Base-by-base conservation (phyloP, 1,139 yeast genomes). In the Candida sanyaensis region DNA sequence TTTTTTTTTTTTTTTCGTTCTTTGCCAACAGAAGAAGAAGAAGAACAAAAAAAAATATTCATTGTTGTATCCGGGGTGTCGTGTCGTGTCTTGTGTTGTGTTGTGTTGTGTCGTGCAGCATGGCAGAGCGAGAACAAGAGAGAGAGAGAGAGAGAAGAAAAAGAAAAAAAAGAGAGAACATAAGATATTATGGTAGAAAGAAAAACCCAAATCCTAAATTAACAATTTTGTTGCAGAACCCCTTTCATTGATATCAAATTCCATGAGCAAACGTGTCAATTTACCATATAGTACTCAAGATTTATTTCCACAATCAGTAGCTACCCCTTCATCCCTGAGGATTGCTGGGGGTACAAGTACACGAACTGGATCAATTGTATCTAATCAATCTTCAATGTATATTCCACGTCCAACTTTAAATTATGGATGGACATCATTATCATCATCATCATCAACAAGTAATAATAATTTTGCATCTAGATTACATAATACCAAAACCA, bases 281-380 rank as follows among this genome's bases (percentile, higher is more conserved):
- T 59, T 71, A 37, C 77, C 76, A 13, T 72, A 69, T 54, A 66
- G 71, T 9, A 64, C 73, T 2, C 75, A 68, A 55, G 77, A 72
- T 52, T 56, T 71, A 42, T 69, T 71, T 50, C 76, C 75, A 2
- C 71, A 63, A 45, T 55, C 53, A 1, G 55, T 55, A 5, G 36
- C 56, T 27, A 47, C 57, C 41, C 38, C 55, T 1, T 51, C 52
- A 12, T 43, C 62, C 5, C 54, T 50, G 53, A 48, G 58, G 33
- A 47, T 53, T 38, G 44, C 54, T 26, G 51, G 55, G 17, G 51
- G 55, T 21, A 26, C 39, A 38, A 66, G 63, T 6, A 50, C 62
- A 7, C 43, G 52, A 5, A 63, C 64, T 7, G 55, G 58, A 2
- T 65, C 69, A 10, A 55, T 54, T 40, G 50, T 57, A n/a, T 64